Evolutionary conservation across 768 basidiomycete species (phyloP).

Genomic region (Exsudoporus frostii): DNA sequence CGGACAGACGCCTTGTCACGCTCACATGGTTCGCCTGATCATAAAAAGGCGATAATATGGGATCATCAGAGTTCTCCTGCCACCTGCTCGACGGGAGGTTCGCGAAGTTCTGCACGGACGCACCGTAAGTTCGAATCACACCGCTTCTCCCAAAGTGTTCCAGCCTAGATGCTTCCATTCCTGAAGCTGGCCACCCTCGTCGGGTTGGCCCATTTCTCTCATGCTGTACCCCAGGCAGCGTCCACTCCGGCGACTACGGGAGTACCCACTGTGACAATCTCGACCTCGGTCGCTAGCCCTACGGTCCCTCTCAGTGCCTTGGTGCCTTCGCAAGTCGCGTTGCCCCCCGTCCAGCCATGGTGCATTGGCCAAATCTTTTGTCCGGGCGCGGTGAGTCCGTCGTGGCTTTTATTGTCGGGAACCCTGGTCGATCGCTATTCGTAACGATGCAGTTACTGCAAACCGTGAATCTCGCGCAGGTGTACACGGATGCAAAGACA

Average conservation of each 20-base stretch:
- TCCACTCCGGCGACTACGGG: slow-evolving; percentile 16
- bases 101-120: neutral
- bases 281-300: slow-evolving; percentile 65
- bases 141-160: neutral
- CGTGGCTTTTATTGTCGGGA: too few species aligned
- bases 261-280: slow-evolving; percentile 40
- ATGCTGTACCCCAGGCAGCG: slow-evolving; percentile 17
- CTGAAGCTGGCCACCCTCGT: slow-evolving; percentile 12
- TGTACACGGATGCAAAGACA: slow-evolving; percentile 81
- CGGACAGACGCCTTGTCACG: too few species aligned
- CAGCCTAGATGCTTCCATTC: slow-evolving; percentile 32
- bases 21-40: neutral
- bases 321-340: slow-evolving; percentile 62
- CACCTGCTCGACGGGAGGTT: neutral
- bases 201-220: slow-evolving; percentile 8
- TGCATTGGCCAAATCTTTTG: slow-evolving; percentile 79
- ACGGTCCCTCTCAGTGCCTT: slow-evolving; percentile 47
- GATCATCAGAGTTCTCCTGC: neutral
- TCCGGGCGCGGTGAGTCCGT: slow-evolving; percentile 57
- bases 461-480: slow-evolving; percentile 74
- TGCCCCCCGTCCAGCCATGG: slow-evolving; percentile 74
- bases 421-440: neutral
- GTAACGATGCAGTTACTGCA: slow-evolving; percentile 59
- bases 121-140: neutral
- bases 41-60: neutral